Base-by-base conservation (phyloP, 805 yeast genomes). In the Phaffomyces opuntiae region DNA sequence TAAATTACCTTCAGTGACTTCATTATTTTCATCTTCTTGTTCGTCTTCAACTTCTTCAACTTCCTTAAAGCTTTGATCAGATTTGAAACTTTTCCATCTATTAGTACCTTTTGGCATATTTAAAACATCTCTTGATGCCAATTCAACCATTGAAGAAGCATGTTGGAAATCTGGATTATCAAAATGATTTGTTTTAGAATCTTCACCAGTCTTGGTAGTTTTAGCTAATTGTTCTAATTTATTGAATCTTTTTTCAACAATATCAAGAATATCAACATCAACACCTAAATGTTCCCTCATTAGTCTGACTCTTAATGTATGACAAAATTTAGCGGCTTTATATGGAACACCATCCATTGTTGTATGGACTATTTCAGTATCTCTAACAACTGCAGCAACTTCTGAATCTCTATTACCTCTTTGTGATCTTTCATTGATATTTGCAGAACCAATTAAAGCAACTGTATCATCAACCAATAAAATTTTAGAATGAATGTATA, bases 261-360 rank as follows among this genome's bases (percentile, higher is more conserved):
- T 65, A 46, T 90, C 97, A 25, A 89, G 65, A 14, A 83, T 69
- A 64, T 90, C 97, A 38, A 89, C 93, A 62, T 89, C 95, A 44
- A 95, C 83, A 25, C 99, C 99, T 25, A 93, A 62, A 66, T 93
- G 99, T 60, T 93, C 99, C 52, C 99, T 77, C 99, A 93, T 93
- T 42, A 95, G 72, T 50, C 97, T 75, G 70, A 89, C 78, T 56
- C 99, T 75, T 49, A 93, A 67, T 3, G 93, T 82, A 62, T 88
- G 95, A 0, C 98, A 88, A 69, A 91, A 93, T 54, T 80, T 81
- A 4, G 88, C 91, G 3, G 91, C 99, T 49, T 73, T 65, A 62
- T 79, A 91, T 0, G 87, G 85, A 56, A 79, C 67, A 2, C 95
- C 97, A 49, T 81, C 83, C 97, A 93, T 89, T 12, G 64, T 65